A percentile compares a stretch with the other conserved stretches of the same genome.
Conservation (phyloP, 129 eudicot genomes). For the Escallonia rubra region DNA sequence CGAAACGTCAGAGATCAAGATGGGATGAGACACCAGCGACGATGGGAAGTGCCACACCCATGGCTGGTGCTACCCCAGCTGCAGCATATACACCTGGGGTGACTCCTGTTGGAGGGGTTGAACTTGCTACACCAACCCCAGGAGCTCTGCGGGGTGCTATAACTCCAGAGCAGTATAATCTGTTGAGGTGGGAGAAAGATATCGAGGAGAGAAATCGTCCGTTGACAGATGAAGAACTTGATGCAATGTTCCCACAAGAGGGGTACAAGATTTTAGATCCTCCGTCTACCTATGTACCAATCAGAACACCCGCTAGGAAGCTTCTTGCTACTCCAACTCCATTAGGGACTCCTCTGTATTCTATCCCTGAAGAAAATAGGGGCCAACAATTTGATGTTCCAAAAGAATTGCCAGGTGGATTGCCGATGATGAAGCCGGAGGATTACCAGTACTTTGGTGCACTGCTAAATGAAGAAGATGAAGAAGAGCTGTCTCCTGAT, state of each 20-base stretch:
- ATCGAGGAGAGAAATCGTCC: constrained; percentile 95
- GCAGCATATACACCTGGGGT: constrained; percentile 89
- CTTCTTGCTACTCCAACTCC: constrained; percentile 97
- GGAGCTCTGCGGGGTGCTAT: constrained; percentile 62
- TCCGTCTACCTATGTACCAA: constrained; percentile 77
- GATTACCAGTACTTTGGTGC: constrained; percentile 85
- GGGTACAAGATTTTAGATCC: constrained; percentile 92
- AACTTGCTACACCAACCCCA: constrained; percentile 85
- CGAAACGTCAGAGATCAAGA: constrained; percentile 89
- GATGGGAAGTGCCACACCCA: constrained; percentile 93
- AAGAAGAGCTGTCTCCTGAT: constrained; percentile 80
- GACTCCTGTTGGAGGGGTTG: constrained; percentile 87
- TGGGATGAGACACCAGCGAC: constrained; percentile 99
- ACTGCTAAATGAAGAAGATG: constrained; percentile 69
- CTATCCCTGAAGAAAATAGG: constrained; percentile 84
- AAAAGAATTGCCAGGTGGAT: constrained; percentile 86
- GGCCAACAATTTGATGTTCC: constrained; percentile 88
- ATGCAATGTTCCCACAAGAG: constrained; percentile 84
- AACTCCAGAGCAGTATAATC: constrained; percentile 90
- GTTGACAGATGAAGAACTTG: constrained; percentile 85
- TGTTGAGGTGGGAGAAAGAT: constrained; percentile 92
- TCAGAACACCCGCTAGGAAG: constrained; percentile 93
- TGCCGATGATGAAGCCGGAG: constrained; percentile 88
- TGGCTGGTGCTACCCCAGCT: constrained; percentile 75
- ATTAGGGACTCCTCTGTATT: constrained; percentile 71